A percentile compares a stretch with the other conserved stretches of the same genome.
These are phyloP conservation scores for Mycena polygramma DNA, from an alignment of 768 basidiomycete species.

Conservation along the genomic window DNA sequence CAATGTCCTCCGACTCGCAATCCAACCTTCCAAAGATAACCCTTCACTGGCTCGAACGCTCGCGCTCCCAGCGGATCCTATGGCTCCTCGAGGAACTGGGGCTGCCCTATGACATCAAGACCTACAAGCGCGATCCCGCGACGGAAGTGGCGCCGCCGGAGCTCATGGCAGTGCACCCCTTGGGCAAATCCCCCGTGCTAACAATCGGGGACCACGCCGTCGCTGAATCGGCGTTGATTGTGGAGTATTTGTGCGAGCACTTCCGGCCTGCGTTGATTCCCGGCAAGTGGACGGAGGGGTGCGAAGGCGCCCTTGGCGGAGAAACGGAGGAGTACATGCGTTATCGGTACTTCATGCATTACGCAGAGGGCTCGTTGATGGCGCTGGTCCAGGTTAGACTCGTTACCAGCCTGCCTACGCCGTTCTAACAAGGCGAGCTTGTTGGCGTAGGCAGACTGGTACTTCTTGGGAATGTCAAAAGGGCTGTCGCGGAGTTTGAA, in stretches of 20 bases:
- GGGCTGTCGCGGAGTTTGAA: too few species aligned
- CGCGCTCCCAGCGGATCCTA: slow-evolving; percentile 52
- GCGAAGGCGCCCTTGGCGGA: slow-evolving; percentile 2
- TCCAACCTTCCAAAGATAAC: slow-evolving; percentile 15
- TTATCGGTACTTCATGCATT: slow-evolving; percentile 10
- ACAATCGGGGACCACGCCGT: slow-evolving; percentile 52
- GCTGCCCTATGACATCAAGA: slow-evolving; percentile 52
- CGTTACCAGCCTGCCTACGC: too few species aligned
- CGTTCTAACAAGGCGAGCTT: too few species aligned
- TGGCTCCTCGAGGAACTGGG: slow-evolving; percentile 59
- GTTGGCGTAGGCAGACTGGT: too few species aligned
- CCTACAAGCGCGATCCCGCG: slow-evolving; percentile 42
- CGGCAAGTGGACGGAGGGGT: background rate
- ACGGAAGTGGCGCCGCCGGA: slow-evolving; percentile 46
- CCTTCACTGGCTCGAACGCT: slow-evolving; percentile 52
- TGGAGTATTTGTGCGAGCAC: slow-evolving; percentile 36
- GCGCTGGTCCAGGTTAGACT: background rate
- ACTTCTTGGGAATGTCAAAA: too few species aligned
- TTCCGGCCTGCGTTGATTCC: slow-evolving; percentile 37
- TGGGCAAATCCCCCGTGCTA: slow-evolving; percentile 53
- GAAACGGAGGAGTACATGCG: slow-evolving; percentile 6
- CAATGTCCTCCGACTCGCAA: background rate
- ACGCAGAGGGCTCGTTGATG: slow-evolving; percentile 4
- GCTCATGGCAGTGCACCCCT: slow-evolving; percentile 46
- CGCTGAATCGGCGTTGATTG: slow-evolving; percentile 53